Base-by-base conservation (phyloP, 1,284 basidiomycete genomes). In the Ceratobasidium sp. region DNA sequence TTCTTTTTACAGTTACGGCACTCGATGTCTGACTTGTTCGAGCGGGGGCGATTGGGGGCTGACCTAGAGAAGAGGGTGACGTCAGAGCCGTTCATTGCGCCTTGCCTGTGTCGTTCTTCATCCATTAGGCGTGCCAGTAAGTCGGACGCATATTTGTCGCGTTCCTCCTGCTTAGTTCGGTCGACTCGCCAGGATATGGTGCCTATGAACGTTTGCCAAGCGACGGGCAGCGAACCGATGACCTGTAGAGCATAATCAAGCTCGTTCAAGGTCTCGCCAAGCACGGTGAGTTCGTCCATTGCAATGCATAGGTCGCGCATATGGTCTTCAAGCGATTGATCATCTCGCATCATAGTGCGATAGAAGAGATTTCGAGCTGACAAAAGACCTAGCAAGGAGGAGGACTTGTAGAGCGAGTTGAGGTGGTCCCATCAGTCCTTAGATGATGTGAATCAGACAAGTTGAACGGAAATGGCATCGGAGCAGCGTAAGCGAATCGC, bases 311-410 rank as follows among this genome's bases (percentile, higher is more conserved):
- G 18, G 5, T 62, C 44, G 28, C 44, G 44, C 60, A 62, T 62
- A 62, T 62, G 60, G 25, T 48, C 60, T n/a, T 62, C 44, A 14
- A 62, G 44, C 44, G 28, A 48, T n/a, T 62, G 60, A 36, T 62
- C 28, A 23, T 62, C 60, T n/a, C 44, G 28, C 60, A 62, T 62
- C 6, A 48, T 28, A 2, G 12, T 62, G 60, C 44, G 12, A 46
- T 61, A 61, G 42, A 61, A 61, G 21, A 14, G 38, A 28, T 61
- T 61, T 28, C 40, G 42, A 16, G 59, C 25, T 3, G 59, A 61
- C 12, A 61, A 16, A 21, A 61, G 59, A 28, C 59, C 59, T 3
- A 61, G 42, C 3, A 61, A 21, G 40, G 59, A 61, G 5, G 59
- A 61, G 3, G 59, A 61, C 25, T 61, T 42, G 21, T 61, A 61